Percentiles rank a stretch among this genome's conserved stretches.
These are phyloP conservation scores for Candida ascalaphidarum DNA, from an alignment of 805 yeast species.

Conservation along the genomic window DNA sequence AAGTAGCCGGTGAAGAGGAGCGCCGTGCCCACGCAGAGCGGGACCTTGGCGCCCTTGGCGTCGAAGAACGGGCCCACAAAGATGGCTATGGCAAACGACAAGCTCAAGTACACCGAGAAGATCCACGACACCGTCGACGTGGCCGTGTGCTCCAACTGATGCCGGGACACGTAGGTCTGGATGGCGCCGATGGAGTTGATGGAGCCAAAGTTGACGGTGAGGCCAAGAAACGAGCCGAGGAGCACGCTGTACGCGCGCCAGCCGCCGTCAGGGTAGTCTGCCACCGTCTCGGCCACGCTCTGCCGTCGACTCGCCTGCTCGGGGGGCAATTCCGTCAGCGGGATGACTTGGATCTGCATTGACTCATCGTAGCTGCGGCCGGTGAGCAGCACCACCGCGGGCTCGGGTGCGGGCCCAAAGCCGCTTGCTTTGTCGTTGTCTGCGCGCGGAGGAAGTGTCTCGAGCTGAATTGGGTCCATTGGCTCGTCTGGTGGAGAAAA, in stretches of 20 bases:
- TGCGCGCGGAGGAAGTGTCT: no score
- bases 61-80: constrained; percentile 58
- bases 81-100: constrained; percentile 41
- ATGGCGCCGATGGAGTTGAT: constrained; percentile 55
- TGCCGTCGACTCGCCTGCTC: no score
- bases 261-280: constrained; percentile 51
- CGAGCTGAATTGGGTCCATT: no score
- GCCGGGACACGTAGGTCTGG: constrained; percentile 47
- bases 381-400: no score
- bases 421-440: no score
- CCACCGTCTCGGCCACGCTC: no score
- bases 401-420: no score
- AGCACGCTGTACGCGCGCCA: constrained; percentile 45
- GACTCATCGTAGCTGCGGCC: no score
- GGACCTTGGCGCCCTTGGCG: constrained; percentile 42
- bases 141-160: constrained; percentile 40
- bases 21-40: constrained; percentile 20
- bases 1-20: constrained; percentile 44
- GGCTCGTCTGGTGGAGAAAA: no score
- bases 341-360: no score
- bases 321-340: no score
- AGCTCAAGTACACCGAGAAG: constrained; percentile 46
- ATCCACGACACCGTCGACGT: constrained; percentile 54
- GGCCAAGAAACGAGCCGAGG: constrained; percentile 51
- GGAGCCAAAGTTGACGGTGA: constrained; percentile 46